Conservation (phyloP, 2,329 filamentous ascomycete genomes). For the Didymella pomorum region DNA sequence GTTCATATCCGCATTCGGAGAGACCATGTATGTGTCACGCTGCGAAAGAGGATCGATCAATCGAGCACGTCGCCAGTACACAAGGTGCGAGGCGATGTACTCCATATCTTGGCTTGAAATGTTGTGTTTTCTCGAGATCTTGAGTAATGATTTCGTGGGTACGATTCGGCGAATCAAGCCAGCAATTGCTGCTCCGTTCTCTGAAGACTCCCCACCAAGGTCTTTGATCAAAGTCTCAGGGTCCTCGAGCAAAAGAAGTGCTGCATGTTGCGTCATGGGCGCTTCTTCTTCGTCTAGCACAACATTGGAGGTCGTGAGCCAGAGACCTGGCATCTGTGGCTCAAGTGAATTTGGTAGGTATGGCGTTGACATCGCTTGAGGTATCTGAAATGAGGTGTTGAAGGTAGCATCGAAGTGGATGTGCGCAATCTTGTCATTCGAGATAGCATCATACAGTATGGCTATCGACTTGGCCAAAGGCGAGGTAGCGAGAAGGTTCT, state of each 20-base stretch:
- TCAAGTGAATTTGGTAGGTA: constrained; percentile 75
- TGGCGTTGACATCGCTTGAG: constrained; percentile 70
- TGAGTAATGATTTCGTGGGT: constrained; percentile 72
- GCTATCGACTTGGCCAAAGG: constrained; percentile 84
- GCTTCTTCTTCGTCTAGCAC: constrained; percentile 73
- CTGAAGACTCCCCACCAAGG: constrained; percentile 73
- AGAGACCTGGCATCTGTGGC: constrained; percentile 75
- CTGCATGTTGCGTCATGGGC: constrained; percentile 83
- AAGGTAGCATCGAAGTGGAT: constrained; percentile 73
- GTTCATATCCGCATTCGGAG: constrained; percentile 83
- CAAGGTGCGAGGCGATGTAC: constrained; percentile 88
- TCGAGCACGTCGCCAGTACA: constrained; percentile 93
- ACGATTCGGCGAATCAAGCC: constrained; percentile 70
- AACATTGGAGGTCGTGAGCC: constrained; percentile 86
- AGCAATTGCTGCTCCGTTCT: constrained; percentile 77
- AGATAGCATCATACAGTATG: constrained; percentile 82
- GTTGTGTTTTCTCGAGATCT: constrained; percentile 73
- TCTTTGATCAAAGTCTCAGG: constrained; percentile 79
- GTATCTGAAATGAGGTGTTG: constrained; percentile 70
- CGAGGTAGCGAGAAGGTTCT: constrained; percentile 73
- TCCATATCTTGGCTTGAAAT: constrained; percentile 83
- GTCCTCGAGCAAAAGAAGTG: constrained; percentile 83
- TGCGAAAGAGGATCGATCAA: constrained; percentile 90
- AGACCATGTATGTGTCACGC: constrained; percentile 89
- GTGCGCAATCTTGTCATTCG: constrained; percentile 84